Evolutionary conservation across 75 land plant species (phyloP), one percentile per base, ranked within the genome.

Genomic region (Sequoiadendron giganteum): DNA sequence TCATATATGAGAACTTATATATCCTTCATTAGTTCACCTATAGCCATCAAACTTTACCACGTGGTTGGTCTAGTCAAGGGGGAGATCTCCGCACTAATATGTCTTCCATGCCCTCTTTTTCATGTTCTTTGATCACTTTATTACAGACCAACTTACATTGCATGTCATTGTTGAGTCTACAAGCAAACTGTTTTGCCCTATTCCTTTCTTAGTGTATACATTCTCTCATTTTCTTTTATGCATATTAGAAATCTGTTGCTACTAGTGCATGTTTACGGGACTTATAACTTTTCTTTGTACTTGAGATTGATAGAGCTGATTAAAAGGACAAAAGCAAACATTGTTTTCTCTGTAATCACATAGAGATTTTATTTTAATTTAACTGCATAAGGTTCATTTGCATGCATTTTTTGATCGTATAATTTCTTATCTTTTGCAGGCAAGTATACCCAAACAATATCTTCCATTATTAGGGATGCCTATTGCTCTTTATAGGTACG

Each of bases 361-460:
- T 45, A 21, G 10, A 25, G 45, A 25, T 11, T 25, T 10, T 30
- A 85, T 85, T 34, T 47, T 30, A 18, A 58, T 47, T 79, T 45
- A 87, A 72, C 10, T 81, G 21, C 14, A 39, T 45, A 42, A 83
- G 36, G 38, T 32, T 85, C 40, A 85, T 39, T 76, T 39, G 25
- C 11, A 42, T 38, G 8, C 40, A 19, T 80, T 72, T 48, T 47
- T 30, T 76, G 83, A 58, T 40, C 13, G 18, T 39, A 13, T 82
- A 28, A 18, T 85, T 32, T 52, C 10, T 72, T 10, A 65, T 86
- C 10, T 54, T 43, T 32, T 86, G 90, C 91, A 98, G 99, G 98
- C 99, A 48, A 93, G 65, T 88, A 98, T 98, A 96, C 99, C 99
- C 68, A 98, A 98, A 90, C 99, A 98, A 85, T 98, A 98, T 89